Evolutionary conservation across 345 rosid species (phyloP).

Genomic region (Corchorus capsularis): DNA sequence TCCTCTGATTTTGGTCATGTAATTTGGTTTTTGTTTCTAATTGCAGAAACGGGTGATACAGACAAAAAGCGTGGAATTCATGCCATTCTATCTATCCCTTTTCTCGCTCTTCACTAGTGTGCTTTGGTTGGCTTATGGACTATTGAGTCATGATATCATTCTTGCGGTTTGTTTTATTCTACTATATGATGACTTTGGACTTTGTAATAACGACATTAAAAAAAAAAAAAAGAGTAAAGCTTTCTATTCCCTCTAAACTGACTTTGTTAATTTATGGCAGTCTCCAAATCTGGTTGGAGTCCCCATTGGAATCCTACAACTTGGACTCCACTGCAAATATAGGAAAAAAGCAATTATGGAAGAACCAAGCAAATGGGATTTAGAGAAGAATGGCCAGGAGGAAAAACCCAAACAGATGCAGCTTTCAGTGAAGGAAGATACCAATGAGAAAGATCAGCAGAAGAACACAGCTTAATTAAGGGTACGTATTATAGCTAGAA

Average conservation of each 20-base stretch:
- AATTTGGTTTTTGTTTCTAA: not conserved
- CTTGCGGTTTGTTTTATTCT: constrained; percentile 56
- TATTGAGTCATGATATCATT: constrained; percentile 72
- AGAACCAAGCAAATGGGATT: constrained; percentile 50
- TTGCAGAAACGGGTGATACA: constrained; percentile 71
- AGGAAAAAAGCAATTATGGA: constrained; percentile 48
- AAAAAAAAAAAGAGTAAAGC: not conserved
- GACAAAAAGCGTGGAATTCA: constrained; percentile 86
- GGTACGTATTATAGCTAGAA: not conserved
- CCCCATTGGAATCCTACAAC: constrained; percentile 75
- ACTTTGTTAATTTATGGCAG: constrained; percentile 36
- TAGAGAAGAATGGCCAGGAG: constrained; percentile 40
- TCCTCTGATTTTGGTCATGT: not conserved
- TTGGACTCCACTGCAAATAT: constrained; percentile 62
- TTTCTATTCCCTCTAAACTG: not conserved
- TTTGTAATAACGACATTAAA: not conserved
- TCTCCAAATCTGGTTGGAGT: constrained; percentile 68
- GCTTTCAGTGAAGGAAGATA: constrained; percentile 23
- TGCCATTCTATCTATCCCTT: constrained; percentile 86
- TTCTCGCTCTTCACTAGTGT: constrained; percentile 74
- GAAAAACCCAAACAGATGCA: constrained; percentile 43
- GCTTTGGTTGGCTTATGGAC: constrained; percentile 76
- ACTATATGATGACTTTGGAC: not conserved
- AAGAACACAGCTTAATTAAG: constrained; percentile 8
- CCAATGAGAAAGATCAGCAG: constrained; percentile 31